Base-by-base conservation (phyloP, 2,329 filamentous ascomycete species). In the Ustulina deusta region DNA sequence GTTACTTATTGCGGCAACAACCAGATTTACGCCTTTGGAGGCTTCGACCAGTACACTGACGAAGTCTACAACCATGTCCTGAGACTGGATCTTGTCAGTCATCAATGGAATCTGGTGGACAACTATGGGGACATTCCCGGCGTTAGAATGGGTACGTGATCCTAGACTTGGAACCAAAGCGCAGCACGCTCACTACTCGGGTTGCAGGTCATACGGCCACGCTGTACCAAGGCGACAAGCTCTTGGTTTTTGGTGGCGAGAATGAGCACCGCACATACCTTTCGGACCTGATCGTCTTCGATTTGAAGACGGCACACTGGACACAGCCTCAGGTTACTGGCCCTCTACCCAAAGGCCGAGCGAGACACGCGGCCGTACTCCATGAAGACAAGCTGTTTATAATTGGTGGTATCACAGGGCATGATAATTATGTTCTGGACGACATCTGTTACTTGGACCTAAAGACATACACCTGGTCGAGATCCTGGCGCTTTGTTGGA, bases 41-140 rank as follows among this genome's bases (percentile, higher is more conserved):
- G 96, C 20, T 99, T 99, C 77, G 96, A 99, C 78, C 95, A 98
- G 80, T 98, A 97, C 78, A 99, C 96, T 0, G 96, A 99, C 79
- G 96, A 99, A 83, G 93, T 99, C 20, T 99, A 99, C 82, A 99
- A 99, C 78, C 96, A 99, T 82, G 96, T 99, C 48, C 85, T 99
- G 71, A 91, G 90, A 74, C 83, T 99, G 59, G 94, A 99, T 79
- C 86, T 99, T 70, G 86, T 91, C 69, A 94, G 91, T 70, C 90
- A 96, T 73, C 93, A 96, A 79, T 99, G 96, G 96, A 96, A 89
- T 72, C 84, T 99, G 58, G 95, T 99, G 22, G 96, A 98, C 81
- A 99, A 99, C 81, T 99, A 97, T 83, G 96, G 96, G 38, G 95
- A 98, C 81, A 98, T 98, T 72, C 95, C 95, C 4, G 95, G 95